These are phyloP conservation scores for Veloboletus limbatus DNA, from an alignment of 1,284 basidiomycete genomes.

Conservation along the genomic window DNA sequence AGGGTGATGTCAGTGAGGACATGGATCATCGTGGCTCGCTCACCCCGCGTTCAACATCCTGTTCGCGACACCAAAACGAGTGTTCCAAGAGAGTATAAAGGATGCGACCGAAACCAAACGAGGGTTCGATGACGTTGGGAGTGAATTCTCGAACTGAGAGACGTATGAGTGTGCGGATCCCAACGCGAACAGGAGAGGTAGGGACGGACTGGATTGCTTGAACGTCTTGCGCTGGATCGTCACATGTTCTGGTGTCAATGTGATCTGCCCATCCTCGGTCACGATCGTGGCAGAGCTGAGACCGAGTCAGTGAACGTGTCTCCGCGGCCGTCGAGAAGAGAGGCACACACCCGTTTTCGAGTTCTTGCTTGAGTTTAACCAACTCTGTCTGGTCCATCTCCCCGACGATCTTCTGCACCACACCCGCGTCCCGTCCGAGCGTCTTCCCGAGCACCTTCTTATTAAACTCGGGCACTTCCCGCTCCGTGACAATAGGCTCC, in stretches of 20 bases:
- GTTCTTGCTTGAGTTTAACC: conserved; percentile 67
- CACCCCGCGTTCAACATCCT: conserved; percentile 86
- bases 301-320: conserved; percentile 7
- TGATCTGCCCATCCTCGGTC: conserved; percentile 68
- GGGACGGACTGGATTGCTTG: conserved; percentile 78
- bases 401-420: conserved; percentile 69
- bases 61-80: conserved; percentile 92
- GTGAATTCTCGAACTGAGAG: conserved; percentile 82
- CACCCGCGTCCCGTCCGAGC: conserved; percentile 82
- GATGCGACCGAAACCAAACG: conserved; percentile 97
- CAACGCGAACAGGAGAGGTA: background rate
- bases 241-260: conserved; percentile 74
- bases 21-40: conserved; percentile 30
- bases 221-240: conserved; percentile 84
- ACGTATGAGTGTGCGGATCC: conserved; percentile 17
- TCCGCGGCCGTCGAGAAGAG: conserved; percentile 14
- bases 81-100: conserved; percentile 95
- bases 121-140: conserved; percentile 98
- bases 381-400: conserved; percentile 71
- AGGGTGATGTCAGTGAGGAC: background rate
- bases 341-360: conserved; percentile 75
- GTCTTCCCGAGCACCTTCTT: conserved; percentile 90
- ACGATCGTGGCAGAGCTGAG: conserved; percentile 48
- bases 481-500: conserved; percentile 74
- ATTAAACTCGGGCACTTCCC: conserved; percentile 77